Conservation (phyloP, 768 basidiomycete species). For the Leucosporidium scottii region DNA sequence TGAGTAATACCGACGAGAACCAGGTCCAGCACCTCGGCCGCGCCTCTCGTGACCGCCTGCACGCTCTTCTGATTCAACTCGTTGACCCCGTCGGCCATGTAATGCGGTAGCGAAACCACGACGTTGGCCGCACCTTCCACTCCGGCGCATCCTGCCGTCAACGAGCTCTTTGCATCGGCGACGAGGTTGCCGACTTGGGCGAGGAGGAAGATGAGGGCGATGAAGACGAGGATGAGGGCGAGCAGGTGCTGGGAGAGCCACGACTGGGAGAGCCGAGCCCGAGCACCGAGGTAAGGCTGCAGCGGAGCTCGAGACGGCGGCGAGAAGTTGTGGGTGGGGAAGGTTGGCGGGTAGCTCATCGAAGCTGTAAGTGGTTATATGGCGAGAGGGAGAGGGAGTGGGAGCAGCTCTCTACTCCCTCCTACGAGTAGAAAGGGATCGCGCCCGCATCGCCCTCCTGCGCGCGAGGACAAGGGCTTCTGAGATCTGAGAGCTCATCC, state of each 20-base stretch:
- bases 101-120: slow-evolving; percentile 20
- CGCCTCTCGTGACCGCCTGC: slow-evolving; percentile 10
- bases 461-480: no score
- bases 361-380: no score
- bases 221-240: slow-evolving; percentile 29
- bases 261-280: slow-evolving; percentile 28
- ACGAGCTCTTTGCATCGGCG: slow-evolving; percentile 13
- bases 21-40: slow-evolving; percentile 16
- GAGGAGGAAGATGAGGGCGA: slow-evolving; percentile 24
- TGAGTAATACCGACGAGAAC: slow-evolving; percentile 13
- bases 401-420: no score
- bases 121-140: slow-evolving; percentile 28
- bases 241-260: slow-evolving; percentile 33
- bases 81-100: slow-evolving; percentile 28
- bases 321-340: no score
- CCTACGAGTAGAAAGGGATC: no score
- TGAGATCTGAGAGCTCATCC: no score
- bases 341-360: no score
- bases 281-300: slow-evolving; percentile 25
- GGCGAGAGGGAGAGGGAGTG: no score
- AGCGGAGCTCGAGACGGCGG: neutral
- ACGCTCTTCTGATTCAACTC: slow-evolving; percentile 21
- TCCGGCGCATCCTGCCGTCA: neutral
- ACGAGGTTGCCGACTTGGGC: slow-evolving; percentile 13
- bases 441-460: no score